Evolutionary conservation across 1,284 basidiomycete species (phyloP), one percentile per base, ranked within the genome.

Genomic region (Melampsora abietis-canadensis): DNA sequence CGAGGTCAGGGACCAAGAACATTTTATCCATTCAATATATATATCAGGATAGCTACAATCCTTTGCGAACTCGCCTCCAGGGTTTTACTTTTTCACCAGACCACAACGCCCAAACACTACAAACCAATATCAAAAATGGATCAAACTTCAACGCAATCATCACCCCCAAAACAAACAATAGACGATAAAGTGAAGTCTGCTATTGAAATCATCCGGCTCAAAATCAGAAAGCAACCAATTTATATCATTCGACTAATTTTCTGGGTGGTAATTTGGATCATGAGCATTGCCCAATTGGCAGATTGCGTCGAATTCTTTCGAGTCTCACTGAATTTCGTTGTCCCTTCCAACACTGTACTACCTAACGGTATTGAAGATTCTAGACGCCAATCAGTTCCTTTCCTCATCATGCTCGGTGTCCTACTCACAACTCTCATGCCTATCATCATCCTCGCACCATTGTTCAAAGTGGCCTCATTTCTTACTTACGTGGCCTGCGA

Each of bases 321-420:
- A 54, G 4, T 54, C 24, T 54, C 51, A 21, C n/a, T 54, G n/a
- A n/a, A 54, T 27, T 54, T 12, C 12, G 24, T 54, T 21, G 6
- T 54, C 21, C 19, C 51, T 7, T 7, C 19, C 24, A n/a, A 54
- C 14, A 54, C 19, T 14, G 10, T 19, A 21, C 14, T 21, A 54
- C 19, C 8, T 12, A 7, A n/a, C 6, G 51, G 51, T 1, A 54
- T 54, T 14, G 51, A 54, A 27, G 51, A 54, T n/a, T n/a, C 51
- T n/a, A n/a, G 51, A n/a, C 51, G 51, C 14, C 51, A 54, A 27
- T n/a, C 51, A 54, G 24, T 54, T 54, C 51, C 51, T 7, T n/a
- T 54, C n/a, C 51, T 54, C 6, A 27, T 54, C 51, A 54, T 54
- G 51, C 6, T 54, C 6, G 51, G n/a, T 54, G 51, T 54, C 8